Conservation (phyloP, 2,329 filamentous ascomycete genomes). For the Elsinoe fawcettii region DNA sequence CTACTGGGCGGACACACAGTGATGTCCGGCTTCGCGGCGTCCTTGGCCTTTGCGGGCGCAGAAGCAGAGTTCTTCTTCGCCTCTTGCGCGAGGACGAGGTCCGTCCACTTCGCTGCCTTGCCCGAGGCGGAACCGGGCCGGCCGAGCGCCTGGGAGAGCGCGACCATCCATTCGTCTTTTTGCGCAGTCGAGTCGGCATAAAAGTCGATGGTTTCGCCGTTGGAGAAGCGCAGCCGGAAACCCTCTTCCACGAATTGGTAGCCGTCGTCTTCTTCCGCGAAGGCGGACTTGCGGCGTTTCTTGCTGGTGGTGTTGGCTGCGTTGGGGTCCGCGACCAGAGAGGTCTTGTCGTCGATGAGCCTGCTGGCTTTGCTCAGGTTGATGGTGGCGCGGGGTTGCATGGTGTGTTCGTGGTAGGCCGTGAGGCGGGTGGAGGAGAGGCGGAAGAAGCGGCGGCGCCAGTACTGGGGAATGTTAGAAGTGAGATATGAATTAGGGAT, state of each 20-base stretch:
- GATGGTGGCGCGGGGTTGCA: constrained; percentile 92
- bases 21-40: constrained; percentile 7
- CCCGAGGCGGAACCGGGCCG: constrained; percentile 43
- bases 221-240: constrained; percentile 96
- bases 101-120: constrained; percentile 50
- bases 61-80: constrained; percentile 14
- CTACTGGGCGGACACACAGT: constrained; percentile 12
- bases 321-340: constrained; percentile 70
- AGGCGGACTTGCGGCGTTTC: constrained; percentile 76
- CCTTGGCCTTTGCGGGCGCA: background rate
- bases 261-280: constrained; percentile 95
- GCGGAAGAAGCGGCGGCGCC: constrained; percentile 96
- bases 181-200: constrained; percentile 83
- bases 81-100: constrained; percentile 43
- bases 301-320: constrained; percentile 49
- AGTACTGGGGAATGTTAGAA: constrained; percentile 55
- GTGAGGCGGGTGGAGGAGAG: constrained; percentile 84
- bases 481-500: background rate
- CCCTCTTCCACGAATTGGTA: constrained; percentile 99
- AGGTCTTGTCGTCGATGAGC: constrained; percentile 82
- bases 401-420: constrained; percentile 90
- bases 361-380: constrained; percentile 89
- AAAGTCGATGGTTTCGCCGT: constrained; percentile 97
- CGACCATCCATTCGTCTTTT: constrained; percentile 93
- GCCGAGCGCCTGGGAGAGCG: constrained; percentile 63